Percentiles rank a stretch among this genome's conserved stretches.
phyloP scores from a whole-genome alignment of 2,329 filamentous ascomycete species.

The Phaeosphaeriaceae sp. region DNA sequence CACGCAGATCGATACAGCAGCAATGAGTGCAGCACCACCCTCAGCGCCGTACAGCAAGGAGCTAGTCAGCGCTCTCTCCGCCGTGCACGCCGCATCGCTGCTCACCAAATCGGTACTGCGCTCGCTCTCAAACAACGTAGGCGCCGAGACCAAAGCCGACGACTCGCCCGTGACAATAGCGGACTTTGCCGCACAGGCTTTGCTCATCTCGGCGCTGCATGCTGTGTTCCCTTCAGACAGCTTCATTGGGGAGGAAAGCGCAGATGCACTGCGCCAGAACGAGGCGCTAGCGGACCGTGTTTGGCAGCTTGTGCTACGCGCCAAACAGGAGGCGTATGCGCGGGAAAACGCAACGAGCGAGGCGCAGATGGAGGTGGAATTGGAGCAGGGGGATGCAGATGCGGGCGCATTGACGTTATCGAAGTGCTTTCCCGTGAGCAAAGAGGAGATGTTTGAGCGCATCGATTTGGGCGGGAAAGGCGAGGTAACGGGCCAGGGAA shows the following conservation, averaged over 20 bases:
- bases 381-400: neutral
- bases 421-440: slow-evolving; percentile 49
- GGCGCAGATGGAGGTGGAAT: slow-evolving; percentile 24
- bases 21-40: slow-evolving; percentile 9
- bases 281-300: slow-evolving; percentile 60
- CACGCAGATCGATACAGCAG: slow-evolving; percentile 5
- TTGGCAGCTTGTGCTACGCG: slow-evolving; percentile 60
- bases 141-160: slow-evolving; percentile 65
- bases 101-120: slow-evolving; percentile 65
- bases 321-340: slow-evolving; percentile 41
- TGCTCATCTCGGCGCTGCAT: slow-evolving; percentile 66
- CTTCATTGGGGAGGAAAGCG: slow-evolving; percentile 70
- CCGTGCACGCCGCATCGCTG: slow-evolving; percentile 64
- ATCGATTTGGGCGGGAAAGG: slow-evolving; percentile 68
- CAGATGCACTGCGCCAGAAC: slow-evolving; percentile 61
- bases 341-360: slow-evolving; percentile 24
- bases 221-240: slow-evolving; percentile 61
- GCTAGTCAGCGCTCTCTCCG: slow-evolving; percentile 42
- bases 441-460: slow-evolving; percentile 66
- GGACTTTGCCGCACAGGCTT: slow-evolving; percentile 70
- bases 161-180: slow-evolving; percentile 69
- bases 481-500: slow-evolving; percentile 53
- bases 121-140: slow-evolving; percentile 55
- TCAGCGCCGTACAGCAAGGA: slow-evolving; percentile 33
- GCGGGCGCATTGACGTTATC: slow-evolving; percentile 14